These are phyloP conservation scores for Fusarium sp. DNA, from an alignment of 2,329 filamentous ascomycete genomes.

Conservation along the genomic window DNA sequence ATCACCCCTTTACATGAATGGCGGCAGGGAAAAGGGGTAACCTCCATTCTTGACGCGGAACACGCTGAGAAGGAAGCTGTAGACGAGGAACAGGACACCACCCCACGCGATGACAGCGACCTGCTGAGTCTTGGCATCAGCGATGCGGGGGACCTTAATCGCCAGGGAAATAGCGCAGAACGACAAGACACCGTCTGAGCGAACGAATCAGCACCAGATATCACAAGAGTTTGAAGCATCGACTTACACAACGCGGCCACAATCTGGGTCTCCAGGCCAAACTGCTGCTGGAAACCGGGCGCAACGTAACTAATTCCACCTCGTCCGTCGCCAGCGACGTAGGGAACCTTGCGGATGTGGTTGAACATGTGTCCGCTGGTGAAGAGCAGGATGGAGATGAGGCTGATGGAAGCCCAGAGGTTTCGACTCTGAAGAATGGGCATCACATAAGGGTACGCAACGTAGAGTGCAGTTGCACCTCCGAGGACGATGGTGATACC, in stretches of 20 bases:
- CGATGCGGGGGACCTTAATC: slow-evolving; percentile 90
- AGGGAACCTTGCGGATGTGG: slow-evolving; percentile 95
- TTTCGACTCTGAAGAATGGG: slow-evolving; percentile 91
- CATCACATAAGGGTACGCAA: slow-evolving; percentile 81
- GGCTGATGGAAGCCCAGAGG: slow-evolving; percentile 89
- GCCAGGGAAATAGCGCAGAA: slow-evolving; percentile 93
- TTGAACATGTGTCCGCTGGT: slow-evolving; percentile 99
- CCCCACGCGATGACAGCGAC: slow-evolving; percentile 85
- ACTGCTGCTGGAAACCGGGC: slow-evolving; percentile 91
- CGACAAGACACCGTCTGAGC: slow-evolving; percentile 74
- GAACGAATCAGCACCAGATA: neutral
- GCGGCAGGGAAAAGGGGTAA: slow-evolving; percentile 94
- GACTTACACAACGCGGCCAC: slow-evolving; percentile 89
- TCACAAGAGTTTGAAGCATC: neutral
- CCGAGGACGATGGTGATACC: slow-evolving; percentile 77
- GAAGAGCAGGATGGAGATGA: slow-evolving; percentile 91
- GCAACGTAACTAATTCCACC: slow-evolving; percentile 93
- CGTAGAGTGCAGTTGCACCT: slow-evolving; percentile 72
- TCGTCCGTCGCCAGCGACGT: slow-evolving; percentile 84
- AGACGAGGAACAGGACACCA: slow-evolving; percentile 80
- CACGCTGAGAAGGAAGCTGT: slow-evolving; percentile 93
- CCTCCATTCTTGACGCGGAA: slow-evolving; percentile 95
- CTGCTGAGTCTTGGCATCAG: slow-evolving; percentile 80
- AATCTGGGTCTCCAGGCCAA: slow-evolving; percentile 94
- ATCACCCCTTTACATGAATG: slow-evolving; percentile 71